Evolutionary conservation across 192 early-diverging fungal genomes (phyloP).

Genomic region (Coemansia sp.): DNA sequence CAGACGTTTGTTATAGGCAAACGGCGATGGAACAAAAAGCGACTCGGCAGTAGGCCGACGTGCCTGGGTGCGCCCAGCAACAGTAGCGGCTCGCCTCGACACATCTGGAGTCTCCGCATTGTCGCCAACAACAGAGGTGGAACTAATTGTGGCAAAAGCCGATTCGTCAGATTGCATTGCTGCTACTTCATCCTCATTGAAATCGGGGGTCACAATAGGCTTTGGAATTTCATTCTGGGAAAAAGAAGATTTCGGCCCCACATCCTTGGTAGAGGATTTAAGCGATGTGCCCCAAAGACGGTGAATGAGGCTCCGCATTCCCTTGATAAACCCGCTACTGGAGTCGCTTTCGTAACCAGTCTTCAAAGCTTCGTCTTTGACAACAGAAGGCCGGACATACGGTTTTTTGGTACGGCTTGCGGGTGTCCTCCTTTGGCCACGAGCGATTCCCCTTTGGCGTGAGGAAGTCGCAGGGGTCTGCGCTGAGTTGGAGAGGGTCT

Average conservation of each 20-base stretch:
- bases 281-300: constrained; percentile 50
- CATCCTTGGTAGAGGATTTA: constrained; percentile 14
- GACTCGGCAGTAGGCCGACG: constrained; percentile 41
- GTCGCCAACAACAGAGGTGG: not conserved
- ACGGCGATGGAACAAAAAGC: constrained; percentile 45
- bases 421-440: constrained; percentile 38
- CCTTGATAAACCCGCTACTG: constrained; percentile 38
- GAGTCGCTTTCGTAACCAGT: constrained; percentile 20
- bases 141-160: constrained; percentile 2
- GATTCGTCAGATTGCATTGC: not conserved
- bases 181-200: not conserved
- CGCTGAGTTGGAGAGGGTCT: constrained; percentile 15
- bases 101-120: not conserved
- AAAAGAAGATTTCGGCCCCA: not conserved
- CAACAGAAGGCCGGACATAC: constrained; percentile 17
- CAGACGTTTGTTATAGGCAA: constrained; percentile 52
- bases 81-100: constrained; percentile 28
- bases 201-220: not conserved
- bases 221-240: constrained; percentile 7
- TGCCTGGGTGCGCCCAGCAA: constrained; percentile 16
- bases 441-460: constrained; percentile 41
- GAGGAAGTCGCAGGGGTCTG: constrained; percentile 37
- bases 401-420: constrained; percentile 49
- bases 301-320: constrained; percentile 50
- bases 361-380: not conserved